Conservation (phyloP, 2,329 filamentous ascomycete species). For the Cordyceps militaris region DNA sequence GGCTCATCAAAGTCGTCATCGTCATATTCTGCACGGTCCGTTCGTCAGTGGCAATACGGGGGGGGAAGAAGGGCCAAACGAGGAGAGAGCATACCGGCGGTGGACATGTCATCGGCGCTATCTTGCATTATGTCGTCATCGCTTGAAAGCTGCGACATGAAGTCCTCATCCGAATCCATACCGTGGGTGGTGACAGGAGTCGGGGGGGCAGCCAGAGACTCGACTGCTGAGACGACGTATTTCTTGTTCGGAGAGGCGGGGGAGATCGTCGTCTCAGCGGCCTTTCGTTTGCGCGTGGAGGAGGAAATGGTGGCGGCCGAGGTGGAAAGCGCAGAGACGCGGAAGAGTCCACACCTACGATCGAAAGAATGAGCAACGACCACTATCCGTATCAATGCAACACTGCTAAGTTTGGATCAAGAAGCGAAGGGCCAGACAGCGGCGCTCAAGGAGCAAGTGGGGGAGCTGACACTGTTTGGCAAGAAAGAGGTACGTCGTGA, state of each 20-base stretch:
- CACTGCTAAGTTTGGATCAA: no score
- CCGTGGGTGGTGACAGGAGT: conserved; percentile 50
- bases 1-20: conserved; percentile 50
- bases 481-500: neutral
- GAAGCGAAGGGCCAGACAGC: no score
- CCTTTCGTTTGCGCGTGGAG: conserved; percentile 53
- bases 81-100: conserved; percentile 32
- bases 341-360: neutral
- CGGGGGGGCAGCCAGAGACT: conserved; percentile 42
- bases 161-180: conserved; percentile 96
- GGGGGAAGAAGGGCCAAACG: neutral
- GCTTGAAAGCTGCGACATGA: conserved; percentile 74
- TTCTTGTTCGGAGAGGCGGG: conserved; percentile 44
- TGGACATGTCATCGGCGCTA: conserved; percentile 64
- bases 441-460: no score
- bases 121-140: conserved; percentile 68
- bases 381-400: no score
- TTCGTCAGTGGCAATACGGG: neutral
- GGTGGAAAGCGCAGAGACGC: neutral
- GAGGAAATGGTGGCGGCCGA: conserved; percentile 50
- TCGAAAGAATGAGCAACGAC: neutral
- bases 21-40: conserved; percentile 42
- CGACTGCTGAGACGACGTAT: conserved; percentile 48
- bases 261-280: conserved; percentile 56
- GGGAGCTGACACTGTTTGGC: neutral